Evolutionary conservation across 768 basidiomycete genomes (phyloP), one percentile per base, ranked within the genome.

Genomic region (Tephrocybe sp.): DNA sequence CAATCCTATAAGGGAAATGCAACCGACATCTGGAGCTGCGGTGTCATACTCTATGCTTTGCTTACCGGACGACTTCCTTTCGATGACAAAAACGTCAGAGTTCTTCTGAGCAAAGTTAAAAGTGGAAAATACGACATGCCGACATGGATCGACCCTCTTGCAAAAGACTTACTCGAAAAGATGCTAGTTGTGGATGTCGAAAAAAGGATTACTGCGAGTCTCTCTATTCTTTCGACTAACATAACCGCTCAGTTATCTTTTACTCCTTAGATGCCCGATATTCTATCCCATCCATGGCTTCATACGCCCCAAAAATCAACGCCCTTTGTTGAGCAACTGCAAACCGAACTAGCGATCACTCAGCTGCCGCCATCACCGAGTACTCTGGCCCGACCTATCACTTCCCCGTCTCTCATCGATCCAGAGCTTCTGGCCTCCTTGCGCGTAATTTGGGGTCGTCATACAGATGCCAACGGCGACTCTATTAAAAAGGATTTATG

Each of bases 21-120:
- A 4, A 91, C 93, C 2, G 95, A 97, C 68, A 91, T 98, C 61
- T 98, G 94, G 94, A 95, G 93, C 59, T 93, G 93, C 54, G 95
- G 95, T 20, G 91, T 98, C 39, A 93, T 96, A 58, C 81, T 97
- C 43, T 97, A 81, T 67, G 90, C 93, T 25, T 80, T 98, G 41
- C 78, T 97, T 34, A 91, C 92, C 25, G 93, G 95, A 10, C 75
- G 89, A 48, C 85, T 98, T 17, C 95, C 95, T 4, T 98, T 97
- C 62, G 95, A 97, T 62, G 93, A 97, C 75, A 88, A 89, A 72
- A 87, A 94, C 57, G 80, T 90, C 14, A 75, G 82, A 49, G 77
- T 71, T 3, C 78, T 98, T 32, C 77, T 98, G 20, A 72, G 79
- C 42, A 96, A 96, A 67, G 95, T 98, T 66, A 92, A 91, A 67